A percentile compares a stretch with the other conserved stretches of the same genome.
Conservation (phyloP, 2,329 filamentous ascomycete species). For the Arachnopeziza araneosa region DNA sequence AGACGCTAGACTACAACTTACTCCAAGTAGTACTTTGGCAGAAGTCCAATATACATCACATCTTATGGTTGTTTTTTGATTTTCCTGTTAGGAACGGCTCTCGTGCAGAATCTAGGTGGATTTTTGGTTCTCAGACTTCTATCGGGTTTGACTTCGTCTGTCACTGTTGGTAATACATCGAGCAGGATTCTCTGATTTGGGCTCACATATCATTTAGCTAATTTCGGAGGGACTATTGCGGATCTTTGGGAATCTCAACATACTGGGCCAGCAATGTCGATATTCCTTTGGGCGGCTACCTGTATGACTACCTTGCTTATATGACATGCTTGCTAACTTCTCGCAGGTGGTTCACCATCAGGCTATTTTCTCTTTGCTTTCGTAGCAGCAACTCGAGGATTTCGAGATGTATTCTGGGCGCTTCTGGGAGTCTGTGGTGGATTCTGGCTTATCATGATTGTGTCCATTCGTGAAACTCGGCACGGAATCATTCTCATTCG, state of each 20-base stretch:
- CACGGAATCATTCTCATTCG: conserved; percentile 7
- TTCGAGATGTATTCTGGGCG: conserved; percentile 14
- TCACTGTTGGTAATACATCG: conserved; percentile 29
- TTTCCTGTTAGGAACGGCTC: conserved; percentile 38
- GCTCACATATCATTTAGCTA: conserved; percentile 19
- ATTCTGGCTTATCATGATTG: conserved; percentile 10
- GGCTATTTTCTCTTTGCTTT: conserved; percentile 23
- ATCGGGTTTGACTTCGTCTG: conserved; percentile 38
- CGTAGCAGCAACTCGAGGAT: conserved; percentile 5
- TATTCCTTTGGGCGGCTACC: conserved; percentile 41
- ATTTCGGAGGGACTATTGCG: conserved; percentile 34
- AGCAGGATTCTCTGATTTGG: too few relatives aligned
- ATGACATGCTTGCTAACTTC: background rate
- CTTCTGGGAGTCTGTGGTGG: conserved; percentile 12
- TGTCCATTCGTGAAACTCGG: conserved; percentile 8
- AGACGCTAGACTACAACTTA: background rate
- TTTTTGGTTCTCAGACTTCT: conserved; percentile 40
- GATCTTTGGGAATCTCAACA: conserved; percentile 18
- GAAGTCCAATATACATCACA: conserved; percentile 37
- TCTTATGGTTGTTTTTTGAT: conserved; percentile 47
- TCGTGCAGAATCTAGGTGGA: conserved; percentile 35
- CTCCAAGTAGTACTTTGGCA: conserved; percentile 33
- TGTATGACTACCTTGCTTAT: conserved; percentile 15
- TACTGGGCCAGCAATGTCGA: conserved; percentile 31
- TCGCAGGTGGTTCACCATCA: conserved; percentile 31